phyloP scores from a whole-genome alignment of 805 yeast genomes.

The Tetrapisispora arboricola region DNA sequence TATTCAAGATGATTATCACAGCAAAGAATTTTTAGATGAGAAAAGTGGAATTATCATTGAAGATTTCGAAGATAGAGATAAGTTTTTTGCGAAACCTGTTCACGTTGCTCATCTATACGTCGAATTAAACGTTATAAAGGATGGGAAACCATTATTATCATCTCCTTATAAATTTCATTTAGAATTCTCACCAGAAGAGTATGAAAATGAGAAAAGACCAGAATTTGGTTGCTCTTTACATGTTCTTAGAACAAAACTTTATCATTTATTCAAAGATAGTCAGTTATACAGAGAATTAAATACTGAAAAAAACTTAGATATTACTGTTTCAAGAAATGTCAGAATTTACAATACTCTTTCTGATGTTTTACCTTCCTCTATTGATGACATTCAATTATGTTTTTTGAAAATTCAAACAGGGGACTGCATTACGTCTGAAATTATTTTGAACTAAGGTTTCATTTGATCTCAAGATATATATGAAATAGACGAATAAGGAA shows the following conservation, averaged over 20 bases:
- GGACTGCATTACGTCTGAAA: conserved; percentile 32
- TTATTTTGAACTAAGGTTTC: conserved; percentile 18
- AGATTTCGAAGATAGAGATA: conserved; percentile 40
- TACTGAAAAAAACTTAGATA: conserved; percentile 6
- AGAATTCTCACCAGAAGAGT: conserved; percentile 78
- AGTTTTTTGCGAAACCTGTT: conserved; percentile 61
- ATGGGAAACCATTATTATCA: conserved; percentile 14
- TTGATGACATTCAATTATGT: conserved; percentile 41
- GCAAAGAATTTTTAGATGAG: conserved; percentile 24
- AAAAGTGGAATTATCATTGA: conserved; percentile 27
- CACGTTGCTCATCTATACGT: conserved; percentile 70
- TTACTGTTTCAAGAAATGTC: conserved; percentile 29
- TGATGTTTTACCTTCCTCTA: conserved; percentile 17
- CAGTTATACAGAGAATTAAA: conserved; percentile 22
- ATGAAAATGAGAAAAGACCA: conserved; percentile 45
- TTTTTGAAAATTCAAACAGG: conserved; percentile 47
- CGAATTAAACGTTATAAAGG: conserved; percentile 34
- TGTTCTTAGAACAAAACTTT: conserved; percentile 48
- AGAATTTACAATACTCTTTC: conserved; percentile 28
- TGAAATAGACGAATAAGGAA: too few species aligned
- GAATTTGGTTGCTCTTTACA: conserved; percentile 62
- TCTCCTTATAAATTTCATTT: conserved; percentile 49
- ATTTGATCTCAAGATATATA: too few species aligned
- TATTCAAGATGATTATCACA: conserved; percentile 25
- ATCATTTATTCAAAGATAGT: conserved; percentile 43